Conservation (phyloP, 768 basidiomycete species). For the Rhodocollybia butyracea region DNA sequence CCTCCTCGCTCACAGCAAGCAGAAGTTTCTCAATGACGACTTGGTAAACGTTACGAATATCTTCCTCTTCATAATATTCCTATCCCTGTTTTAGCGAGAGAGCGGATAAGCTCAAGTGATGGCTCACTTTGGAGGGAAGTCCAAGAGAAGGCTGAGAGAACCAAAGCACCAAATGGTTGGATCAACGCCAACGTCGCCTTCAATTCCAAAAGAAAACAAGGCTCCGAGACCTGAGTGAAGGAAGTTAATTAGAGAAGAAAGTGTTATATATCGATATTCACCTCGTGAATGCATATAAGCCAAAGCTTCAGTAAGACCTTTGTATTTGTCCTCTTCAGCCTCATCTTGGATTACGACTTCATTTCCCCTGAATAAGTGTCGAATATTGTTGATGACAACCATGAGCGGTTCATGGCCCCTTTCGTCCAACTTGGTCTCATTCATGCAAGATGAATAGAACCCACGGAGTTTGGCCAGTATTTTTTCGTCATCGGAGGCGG, state of each 20-base stretch:
- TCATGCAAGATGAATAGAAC: conserved; percentile 79
- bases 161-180: conserved; percentile 87
- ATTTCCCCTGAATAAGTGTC: conserved; percentile 56
- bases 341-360: conserved; percentile 32
- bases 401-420: conserved; percentile 70
- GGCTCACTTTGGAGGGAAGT: conserved; percentile 77
- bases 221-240: conserved; percentile 60
- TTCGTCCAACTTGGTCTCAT: conserved; percentile 73
- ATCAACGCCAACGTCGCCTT: conserved; percentile 84
- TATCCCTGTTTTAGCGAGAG: conserved; percentile 22
- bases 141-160: conserved; percentile 79
- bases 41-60: conserved; percentile 66
- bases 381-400: conserved; percentile 59
- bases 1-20: conserved; percentile 51
- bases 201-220: conserved; percentile 78
- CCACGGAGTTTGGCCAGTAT: conserved; percentile 63
- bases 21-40: conserved; percentile 63
- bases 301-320: conserved; percentile 76
- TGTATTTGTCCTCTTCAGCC: conserved; percentile 27
- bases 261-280: conserved; percentile 24
- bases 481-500: conserved; percentile 45
- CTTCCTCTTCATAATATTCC: conserved; percentile 88
- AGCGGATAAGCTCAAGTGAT: conserved; percentile 7
- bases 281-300: conserved; percentile 88
- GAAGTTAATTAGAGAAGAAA: not conserved